Evolutionary conservation across 768 basidiomycete genomes (phyloP), one percentile per base, ranked within the genome.

Genomic region (Leccinum pellstonianum): DNA sequence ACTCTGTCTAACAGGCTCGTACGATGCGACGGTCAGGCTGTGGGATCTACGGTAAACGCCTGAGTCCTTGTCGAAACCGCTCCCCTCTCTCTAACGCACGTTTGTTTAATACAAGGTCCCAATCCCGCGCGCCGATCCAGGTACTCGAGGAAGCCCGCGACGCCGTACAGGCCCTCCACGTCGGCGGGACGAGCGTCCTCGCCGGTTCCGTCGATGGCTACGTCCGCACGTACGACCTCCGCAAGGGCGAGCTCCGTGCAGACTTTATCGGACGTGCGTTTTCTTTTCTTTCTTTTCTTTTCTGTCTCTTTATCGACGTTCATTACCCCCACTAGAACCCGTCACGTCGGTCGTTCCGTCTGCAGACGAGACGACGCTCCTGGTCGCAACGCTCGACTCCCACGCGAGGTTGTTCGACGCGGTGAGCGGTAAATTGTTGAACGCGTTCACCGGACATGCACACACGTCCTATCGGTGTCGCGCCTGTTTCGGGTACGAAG

Each of bases 171-270:
- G 82, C 88, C 17, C 76, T 98, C 31, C 79, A 87, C 63, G 81
- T 94, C 46, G 84, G 81, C 12, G 70, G 82, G 23, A 83, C 85
- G 23, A 83, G 81, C 55, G 83, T 98, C 65, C 77, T 87, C 43
- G 80, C 92, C 3, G 94, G 93, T 9, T 93, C 93, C 3, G 88
- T 97, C 5, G 97, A 99, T 62, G 96, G 97, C 3, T 82, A 89
- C 70, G 86, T 96, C 48, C 85, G 97, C 19, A 93, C 92, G 9
- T 98, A 98, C 74, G 97, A 99, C 74, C 80, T 99, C 33, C 88
- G 97, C 55, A 93, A 90, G 78, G 97, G 97, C 23, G 86, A 96
- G 71, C 76, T 98, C 29, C 85, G 89, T 8, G 83, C 90, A 48
- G 97, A 99, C 73, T 94, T 86, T 69, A 83, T 98, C 64, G 96